Percentiles rank a stretch among this genome's conserved stretches.
These are phyloP conservation scores for Cytospora chrysosperma DNA, from an alignment of 2,329 filamentous ascomycete genomes.

Conservation along the genomic window DNA sequence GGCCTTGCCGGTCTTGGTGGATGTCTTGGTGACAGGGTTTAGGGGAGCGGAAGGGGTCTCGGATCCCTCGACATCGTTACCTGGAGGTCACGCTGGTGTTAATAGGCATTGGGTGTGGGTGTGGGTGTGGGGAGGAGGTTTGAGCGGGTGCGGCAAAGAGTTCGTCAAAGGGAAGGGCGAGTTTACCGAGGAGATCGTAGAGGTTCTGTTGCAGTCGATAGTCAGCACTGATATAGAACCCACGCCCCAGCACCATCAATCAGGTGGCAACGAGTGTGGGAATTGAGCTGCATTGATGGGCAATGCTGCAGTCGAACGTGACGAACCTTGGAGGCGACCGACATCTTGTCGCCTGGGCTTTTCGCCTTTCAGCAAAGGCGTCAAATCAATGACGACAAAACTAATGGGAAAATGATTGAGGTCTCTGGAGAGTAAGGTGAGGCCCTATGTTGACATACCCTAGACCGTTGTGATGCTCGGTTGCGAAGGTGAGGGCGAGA, in stretches of 20 bases:
- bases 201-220: conserved; percentile 67
- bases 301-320: not conserved
- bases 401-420: conserved; percentile 14
- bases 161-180: conserved; percentile 20
- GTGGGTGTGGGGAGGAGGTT: too few relatives aligned
- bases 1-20: conserved; percentile 75
- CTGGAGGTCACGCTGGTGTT: conserved; percentile 36
- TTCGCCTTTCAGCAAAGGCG: conserved; percentile 53
- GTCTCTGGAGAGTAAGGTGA: conserved; percentile 12
- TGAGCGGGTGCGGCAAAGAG: conserved; percentile 11
- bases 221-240: conserved; percentile 12
- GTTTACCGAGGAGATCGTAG: conserved; percentile 94
- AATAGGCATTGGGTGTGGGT: conserved; percentile 4
- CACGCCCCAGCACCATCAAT: not conserved
- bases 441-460: conserved; percentile 24
- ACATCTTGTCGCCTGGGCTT: conserved; percentile 57
- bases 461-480: conserved; percentile 19
- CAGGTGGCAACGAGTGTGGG: not conserved
- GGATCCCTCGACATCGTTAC: conserved; percentile 62
- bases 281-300: not conserved
- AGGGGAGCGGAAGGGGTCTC: conserved; percentile 78
- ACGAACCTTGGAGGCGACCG: conserved; percentile 58
- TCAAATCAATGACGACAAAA: conserved; percentile 33
- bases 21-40: conserved; percentile 85
- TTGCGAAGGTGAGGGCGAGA: conserved; percentile 20